Conservation (phyloP, 768 basidiomycete species). For the Pleurotus citrinopileatus region DNA sequence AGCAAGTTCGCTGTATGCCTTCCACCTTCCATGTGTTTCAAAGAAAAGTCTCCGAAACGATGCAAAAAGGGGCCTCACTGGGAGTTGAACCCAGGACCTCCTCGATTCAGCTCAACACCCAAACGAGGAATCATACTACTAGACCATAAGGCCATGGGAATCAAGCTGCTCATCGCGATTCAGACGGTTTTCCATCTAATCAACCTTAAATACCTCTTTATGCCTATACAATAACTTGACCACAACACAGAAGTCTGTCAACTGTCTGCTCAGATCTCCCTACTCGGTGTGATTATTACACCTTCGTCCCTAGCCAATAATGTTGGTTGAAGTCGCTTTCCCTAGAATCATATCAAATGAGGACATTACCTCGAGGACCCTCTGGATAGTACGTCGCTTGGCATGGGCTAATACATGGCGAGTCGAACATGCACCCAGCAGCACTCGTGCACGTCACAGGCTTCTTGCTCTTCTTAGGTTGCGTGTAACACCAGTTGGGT, state of each 20-base stretch:
- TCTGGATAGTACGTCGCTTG: neutral
- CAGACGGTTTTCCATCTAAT: no score
- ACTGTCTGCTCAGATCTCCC: no score
- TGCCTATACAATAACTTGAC: no score
- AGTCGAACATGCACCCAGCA: neutral
- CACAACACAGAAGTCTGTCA: no score
- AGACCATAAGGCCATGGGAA: constrained; percentile 5
- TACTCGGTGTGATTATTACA: no score
- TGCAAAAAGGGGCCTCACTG: constrained; percentile 9
- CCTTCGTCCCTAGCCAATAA: neutral
- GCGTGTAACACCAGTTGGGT: neutral
- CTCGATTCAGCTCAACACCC: constrained; percentile 1
- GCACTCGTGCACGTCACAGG: neutral
- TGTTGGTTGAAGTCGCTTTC: no score
- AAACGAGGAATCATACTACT: constrained; percentile 12
- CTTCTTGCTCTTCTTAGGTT: neutral
- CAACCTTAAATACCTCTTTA: no score
- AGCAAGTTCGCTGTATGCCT: no score
- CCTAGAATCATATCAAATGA: neutral
- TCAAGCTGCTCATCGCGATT: neutral
- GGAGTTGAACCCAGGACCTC: constrained; percentile 12
- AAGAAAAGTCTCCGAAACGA: no score
- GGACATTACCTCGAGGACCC: neutral
- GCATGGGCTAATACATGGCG: neutral
- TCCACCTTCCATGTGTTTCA: no score